Base-by-base conservation (phyloP, 148 eudicot genomes). In the Vaccinium myrtillus region DNA sequence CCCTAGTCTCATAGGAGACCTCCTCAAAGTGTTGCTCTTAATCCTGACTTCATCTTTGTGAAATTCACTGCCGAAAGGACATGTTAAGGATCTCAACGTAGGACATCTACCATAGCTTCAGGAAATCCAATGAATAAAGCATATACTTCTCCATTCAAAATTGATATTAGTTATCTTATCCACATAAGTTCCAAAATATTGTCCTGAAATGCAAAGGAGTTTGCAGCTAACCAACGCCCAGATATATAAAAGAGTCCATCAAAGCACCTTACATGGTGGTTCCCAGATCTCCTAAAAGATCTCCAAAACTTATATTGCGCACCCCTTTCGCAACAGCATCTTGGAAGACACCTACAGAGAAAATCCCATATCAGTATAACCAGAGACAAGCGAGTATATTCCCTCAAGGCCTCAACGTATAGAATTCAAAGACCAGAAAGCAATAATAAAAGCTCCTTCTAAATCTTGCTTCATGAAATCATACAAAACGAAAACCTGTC, bases 271-370 rank as follows among this genome's bases (percentile, higher is more conserved):
- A 96, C 99, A 96, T 96, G 88, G 99, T 96, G 63, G 82, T 76
- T 86, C 99, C 99, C 86, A 96, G 76, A 87, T 96, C 85, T 86
- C 95, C 95, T 55, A 91, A 86, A 84, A 96, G 97, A 87, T 96
- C 99, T 75, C 97, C 99, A 84, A 96, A 96, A 89, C 99, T 96
- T 83, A 96, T 89, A 81, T 91, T 94, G 83, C 90, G 88, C 43
- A 94, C 88, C 84, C 99, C 99, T 91, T 87, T 94, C 82, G 94
- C 81, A 82, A 96, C 95, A 69, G 99, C 99, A 91, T 90, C 85
- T 74, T 89, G 91, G 83, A 96, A 96, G 39, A 96, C 93, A 85
- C 94, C 99, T 96, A 76, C 46, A 83, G 59, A 88, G 55, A 83
- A 77, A 86, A 83, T 77, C 50, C 75, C 43, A 21, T 70, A 21